These are phyloP conservation scores for Thinopyrum elongatum DNA, from an alignment of 176 grass and related monocot species.

Conservation along the genomic window DNA sequence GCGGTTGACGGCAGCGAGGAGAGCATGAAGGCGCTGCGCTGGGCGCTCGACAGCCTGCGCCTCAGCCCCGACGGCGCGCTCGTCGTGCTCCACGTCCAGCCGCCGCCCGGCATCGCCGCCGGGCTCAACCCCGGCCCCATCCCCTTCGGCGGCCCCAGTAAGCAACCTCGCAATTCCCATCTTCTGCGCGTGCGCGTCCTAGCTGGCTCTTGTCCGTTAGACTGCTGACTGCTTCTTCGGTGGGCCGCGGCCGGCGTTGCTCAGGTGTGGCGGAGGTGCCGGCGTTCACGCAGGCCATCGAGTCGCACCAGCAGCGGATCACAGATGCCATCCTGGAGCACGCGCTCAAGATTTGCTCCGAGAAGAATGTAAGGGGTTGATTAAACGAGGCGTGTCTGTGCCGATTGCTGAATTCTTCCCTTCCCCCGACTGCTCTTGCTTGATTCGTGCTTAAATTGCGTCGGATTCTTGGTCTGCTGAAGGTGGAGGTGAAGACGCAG, in stretches of 20 bases:
- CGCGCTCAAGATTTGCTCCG: conserved; percentile 80
- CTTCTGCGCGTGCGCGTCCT: neutral
- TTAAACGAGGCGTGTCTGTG: neutral
- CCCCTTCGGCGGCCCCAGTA: conserved; percentile 98
- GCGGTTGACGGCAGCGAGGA: conserved; percentile 94
- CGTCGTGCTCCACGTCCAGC: conserved; percentile 82
- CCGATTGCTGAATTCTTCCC: neutral
- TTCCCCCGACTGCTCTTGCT: neutral
- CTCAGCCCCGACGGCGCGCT: conserved; percentile 63
- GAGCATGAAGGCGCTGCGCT: conserved; percentile 90
- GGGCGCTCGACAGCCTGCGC: conserved; percentile 86
- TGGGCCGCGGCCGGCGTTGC: neutral
- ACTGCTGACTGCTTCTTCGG: conserved; percentile 16
- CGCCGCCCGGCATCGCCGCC: conserved; percentile 58
- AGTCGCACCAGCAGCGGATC: conserved; percentile 82
- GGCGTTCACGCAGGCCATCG: conserved; percentile 85
- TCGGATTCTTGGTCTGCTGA: conserved; percentile 17
- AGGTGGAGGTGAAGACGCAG: conserved; percentile 83
- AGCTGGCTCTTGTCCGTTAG: neutral
- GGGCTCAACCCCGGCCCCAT: conserved; percentile 80
- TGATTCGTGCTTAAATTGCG: neutral
- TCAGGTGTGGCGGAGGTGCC: conserved; percentile 82
- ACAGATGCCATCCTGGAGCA: conserved; percentile 87
- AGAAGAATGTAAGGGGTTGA: conserved; percentile 52
- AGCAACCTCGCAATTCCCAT: neutral